Percentiles rank a stretch among this genome's conserved stretches.
phyloP scores from a whole-genome alignment of 805 yeast species.

The Wickerhamomyces xylosicus region DNA sequence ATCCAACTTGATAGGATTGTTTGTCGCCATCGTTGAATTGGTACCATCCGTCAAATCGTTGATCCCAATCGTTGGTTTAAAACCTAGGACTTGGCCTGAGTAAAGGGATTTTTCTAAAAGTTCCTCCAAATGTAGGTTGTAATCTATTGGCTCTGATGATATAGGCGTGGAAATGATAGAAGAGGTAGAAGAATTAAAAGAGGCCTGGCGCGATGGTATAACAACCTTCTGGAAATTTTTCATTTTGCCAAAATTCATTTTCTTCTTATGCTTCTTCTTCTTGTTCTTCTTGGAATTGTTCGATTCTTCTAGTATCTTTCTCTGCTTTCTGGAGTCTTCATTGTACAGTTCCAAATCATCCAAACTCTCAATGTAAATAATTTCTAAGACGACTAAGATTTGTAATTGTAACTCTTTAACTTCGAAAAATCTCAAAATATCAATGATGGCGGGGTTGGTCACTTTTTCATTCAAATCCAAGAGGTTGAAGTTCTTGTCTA shows the following conservation, averaged over 20 bases:
- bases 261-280: neutral
- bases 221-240: neutral
- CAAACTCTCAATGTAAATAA: slow-evolving; percentile 24
- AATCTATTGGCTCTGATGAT: neutral
- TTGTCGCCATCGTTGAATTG: slow-evolving; percentile 20
- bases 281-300: no score
- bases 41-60: neutral
- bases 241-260: neutral
- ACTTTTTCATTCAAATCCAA: slow-evolving; percentile 19
- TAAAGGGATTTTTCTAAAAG: neutral
- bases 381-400: slow-evolving; percentile 35
- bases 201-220: no score
- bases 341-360: slow-evolving; percentile 27
- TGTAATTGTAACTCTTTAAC: slow-evolving; percentile 49
- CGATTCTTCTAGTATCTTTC: no score
- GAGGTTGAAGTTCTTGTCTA: slow-evolving; percentile 18
- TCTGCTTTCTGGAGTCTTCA: slow-evolving; percentile 2
- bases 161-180: no score
- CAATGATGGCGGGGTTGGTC: slow-evolving; percentile 15
- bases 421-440: slow-evolving; percentile 31
- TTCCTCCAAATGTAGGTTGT: neutral
- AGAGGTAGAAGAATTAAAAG: no score
- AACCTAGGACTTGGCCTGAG: neutral
- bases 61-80: neutral
- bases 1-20: slow-evolving; percentile 1